phyloP scores from a whole-genome alignment of 2,329 filamentous ascomycete species.

The Xylariaceae sp. region DNA sequence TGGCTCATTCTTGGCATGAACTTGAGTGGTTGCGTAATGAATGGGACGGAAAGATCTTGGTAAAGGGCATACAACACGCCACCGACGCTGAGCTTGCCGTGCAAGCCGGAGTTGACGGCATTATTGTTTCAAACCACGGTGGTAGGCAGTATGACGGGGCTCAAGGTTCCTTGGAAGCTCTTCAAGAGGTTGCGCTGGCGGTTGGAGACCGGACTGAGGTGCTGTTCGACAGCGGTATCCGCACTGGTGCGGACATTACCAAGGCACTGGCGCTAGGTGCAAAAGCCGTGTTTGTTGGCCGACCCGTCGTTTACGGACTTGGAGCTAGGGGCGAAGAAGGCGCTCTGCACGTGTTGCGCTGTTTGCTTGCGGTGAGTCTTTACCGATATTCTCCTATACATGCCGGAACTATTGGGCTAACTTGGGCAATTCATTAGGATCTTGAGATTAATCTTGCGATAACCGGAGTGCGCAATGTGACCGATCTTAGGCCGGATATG shows the following conservation, averaged over 20 bases:
- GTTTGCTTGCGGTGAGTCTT: too few relatives aligned
- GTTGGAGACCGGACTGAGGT: conserved; percentile 65
- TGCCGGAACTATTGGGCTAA: too few relatives aligned
- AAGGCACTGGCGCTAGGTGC: conserved; percentile 61
- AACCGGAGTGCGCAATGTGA: too few relatives aligned
- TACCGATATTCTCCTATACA: too few relatives aligned
- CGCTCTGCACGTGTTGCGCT: conserved; percentile 35
- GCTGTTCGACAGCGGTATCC: conserved; percentile 66
- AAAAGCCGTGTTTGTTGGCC: conserved; percentile 63
- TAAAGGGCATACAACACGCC: conserved; percentile 44
- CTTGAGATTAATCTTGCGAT: too few relatives aligned
- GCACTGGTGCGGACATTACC: conserved; percentile 65
- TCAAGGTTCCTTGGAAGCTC: conserved; percentile 59
- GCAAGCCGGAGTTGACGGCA: conserved; percentile 37
- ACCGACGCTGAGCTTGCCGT: conserved; percentile 37
- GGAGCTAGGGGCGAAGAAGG: conserved; percentile 38
- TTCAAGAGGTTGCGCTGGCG: conserved; percentile 66
- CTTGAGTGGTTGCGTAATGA: too few relatives aligned
- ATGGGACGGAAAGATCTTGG: conserved; percentile 39
- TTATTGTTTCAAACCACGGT: conserved; percentile 65
- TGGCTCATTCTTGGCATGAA: too few relatives aligned
- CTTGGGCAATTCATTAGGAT: too few relatives aligned
- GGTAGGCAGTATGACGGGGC: conserved; percentile 64
- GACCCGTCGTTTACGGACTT: conserved; percentile 60
- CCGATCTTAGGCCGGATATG: too few relatives aligned